Base-by-base conservation (phyloP, 768 basidiomycete species). In the Collybia nuda region DNA sequence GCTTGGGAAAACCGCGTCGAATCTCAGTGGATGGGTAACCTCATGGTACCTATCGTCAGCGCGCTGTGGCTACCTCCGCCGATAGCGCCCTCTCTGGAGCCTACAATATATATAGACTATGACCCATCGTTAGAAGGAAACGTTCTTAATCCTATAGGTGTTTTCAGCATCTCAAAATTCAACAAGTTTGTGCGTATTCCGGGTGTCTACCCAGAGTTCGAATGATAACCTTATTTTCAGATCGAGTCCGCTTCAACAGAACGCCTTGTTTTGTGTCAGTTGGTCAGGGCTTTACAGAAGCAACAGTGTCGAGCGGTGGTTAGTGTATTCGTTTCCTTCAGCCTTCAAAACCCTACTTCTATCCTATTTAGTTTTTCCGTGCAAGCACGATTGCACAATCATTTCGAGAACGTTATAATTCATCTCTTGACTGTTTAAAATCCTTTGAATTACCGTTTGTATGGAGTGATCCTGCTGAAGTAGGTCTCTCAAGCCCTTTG, bases 401-500 rank as follows among this genome's bases (percentile, higher is more conserved):
- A 9, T 71, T 74, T 42, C 68, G 75, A 44, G 54, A 55, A 23
- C 74, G 74, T 40, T 79, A 78, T 50, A 71, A 75, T 45, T 40
- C 47, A 38, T 47, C 47, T 3, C 54, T 66, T 0, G 59, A 59
- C 5, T 63, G 67, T 55, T 48, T 70, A 17, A 56, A 53, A 21
- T 50, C 59, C 5, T 44, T 74, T 24, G 79, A 80, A 46, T 62
- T 58, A 39, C 65, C 71, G 5, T 81, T 72, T 58, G 49, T 51
- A 36, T 84, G 81, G 81, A 63, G 62, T 22, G 81, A 84, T 61
- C 75, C 78, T 40, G 81, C 77, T 24, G 72, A 77, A 65, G 80
- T 79, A 61, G 57, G 65, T 54, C 40, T 11, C 6, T 37, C 19
- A 21, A 44, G 42, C 48, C 12, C 26, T 17, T 39, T 7, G 4